Evolutionary conservation across 768 basidiomycete genomes (phyloP), one percentile per base, ranked within the genome.

Genomic region (Tricholoma furcatifolium): DNA sequence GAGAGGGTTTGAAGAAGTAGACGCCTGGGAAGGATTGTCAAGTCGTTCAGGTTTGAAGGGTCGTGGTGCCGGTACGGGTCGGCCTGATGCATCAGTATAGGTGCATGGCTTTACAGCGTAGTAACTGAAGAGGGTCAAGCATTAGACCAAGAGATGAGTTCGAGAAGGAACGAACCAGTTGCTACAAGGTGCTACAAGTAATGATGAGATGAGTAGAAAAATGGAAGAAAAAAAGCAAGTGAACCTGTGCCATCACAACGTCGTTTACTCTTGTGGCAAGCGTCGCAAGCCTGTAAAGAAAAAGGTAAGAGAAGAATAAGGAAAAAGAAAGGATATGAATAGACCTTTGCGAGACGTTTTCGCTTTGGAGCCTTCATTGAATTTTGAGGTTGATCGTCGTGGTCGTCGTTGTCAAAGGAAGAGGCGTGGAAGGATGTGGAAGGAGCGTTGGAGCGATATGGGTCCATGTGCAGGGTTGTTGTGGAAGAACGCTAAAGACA

Each of bases 191-290:
- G 85, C 86, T 88, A 67, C 43, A 61, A 48, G 56, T 49, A 60
- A 31, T 18, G 36, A 35, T 51, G 39, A 55, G 58, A 60, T 47
- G 50, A 17, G 47, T 61, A 42, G 44, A 53, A 50, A 47, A 49
- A 39, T 43, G 18, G 44, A 50, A 55, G 43, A 54, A 51, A 35
- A 14, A 40, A 20, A 36, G 56, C 41, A 45, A 74, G 42, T 83
- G 53, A 55, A 86, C 87, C 84, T 55, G 86, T 88, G 30, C 88
- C 88, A 69, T 91, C 88, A 69, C 89, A 91, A 43, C 89, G 82
- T 21, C 90, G 82, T 65, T 92, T 92, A 70, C 83, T 85, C 67
- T 87, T 89, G 65, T 92, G 91, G 66, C 90, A 92, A 48, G 87
- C 85, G 68, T 90, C 87, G 69, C 90, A 91, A 44, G 90, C 79